Conservation (phyloP, 306 rosid species). For the Abrus precatorius region DNA sequence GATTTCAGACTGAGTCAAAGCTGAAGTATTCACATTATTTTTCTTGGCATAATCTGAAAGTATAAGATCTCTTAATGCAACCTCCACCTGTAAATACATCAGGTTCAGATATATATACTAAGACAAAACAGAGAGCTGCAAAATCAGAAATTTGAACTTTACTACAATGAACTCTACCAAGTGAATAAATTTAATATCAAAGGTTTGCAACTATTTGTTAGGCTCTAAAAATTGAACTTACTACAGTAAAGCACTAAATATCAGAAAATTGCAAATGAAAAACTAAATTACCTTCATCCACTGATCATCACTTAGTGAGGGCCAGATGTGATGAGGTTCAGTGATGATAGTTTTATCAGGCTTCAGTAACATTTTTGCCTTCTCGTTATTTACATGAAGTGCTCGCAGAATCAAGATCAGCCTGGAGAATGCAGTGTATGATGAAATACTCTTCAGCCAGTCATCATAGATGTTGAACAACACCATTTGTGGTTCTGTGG, state of each 20-base stretch:
- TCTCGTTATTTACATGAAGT: slow-evolving; percentile 96
- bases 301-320: slow-evolving; percentile 94
- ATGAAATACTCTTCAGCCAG: slow-evolving; percentile 98
- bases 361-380: slow-evolving; percentile 97
- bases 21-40: slow-evolving; percentile 97
- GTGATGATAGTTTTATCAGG: slow-evolving; percentile 95
- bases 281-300: slow-evolving; percentile 91
- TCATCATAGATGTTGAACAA: slow-evolving; percentile 98
- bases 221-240: neutral
- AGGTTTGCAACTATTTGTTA: neutral
- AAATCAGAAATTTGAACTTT: neutral
- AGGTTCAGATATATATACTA: slow-evolving; percentile 21
- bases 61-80: slow-evolving; percentile 97
- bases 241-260: neutral
- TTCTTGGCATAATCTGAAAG: slow-evolving; percentile 98
- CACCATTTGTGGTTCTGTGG: slow-evolving; percentile 99
- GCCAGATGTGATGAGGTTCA: slow-evolving; percentile 99
- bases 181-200: neutral
- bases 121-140: slow-evolving; percentile 20
- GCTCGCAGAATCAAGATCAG: slow-evolving; percentile 94
- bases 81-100: slow-evolving; percentile 84
- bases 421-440: slow-evolving; percentile 98
- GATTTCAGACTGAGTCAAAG: slow-evolving; percentile 95
- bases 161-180: neutral
- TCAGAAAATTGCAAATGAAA: neutral